Evolutionary conservation across 257 asterid species (phyloP), one percentile per base, ranked within the genome.

Genomic region (Scutellaria minor): DNA sequence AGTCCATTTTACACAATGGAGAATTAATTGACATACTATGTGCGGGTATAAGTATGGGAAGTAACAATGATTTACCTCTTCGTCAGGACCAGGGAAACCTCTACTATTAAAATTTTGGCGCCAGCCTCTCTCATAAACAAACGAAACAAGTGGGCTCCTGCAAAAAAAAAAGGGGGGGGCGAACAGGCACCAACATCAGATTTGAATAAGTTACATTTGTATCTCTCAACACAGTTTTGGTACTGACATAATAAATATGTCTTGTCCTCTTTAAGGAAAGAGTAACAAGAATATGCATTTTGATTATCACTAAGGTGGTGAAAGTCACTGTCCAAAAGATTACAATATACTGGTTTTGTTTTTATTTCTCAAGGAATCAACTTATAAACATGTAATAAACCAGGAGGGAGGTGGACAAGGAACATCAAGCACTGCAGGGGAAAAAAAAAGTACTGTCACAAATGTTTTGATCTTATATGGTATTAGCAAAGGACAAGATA

Each of bases 101-200:
- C 96, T 85, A 51, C 82, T 83, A 75, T 64, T 87, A 81, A 95
- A 95, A 71, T 81, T 86, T 77, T 95, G 99, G 72, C 97, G 98
- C 99, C 99, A 95, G 60, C 98, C 98, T 74, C 99, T 92, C 90
- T 92, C 99, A 65, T 95, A 95, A 72, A 88, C 84, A 77, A 84
- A 95, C 31, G 99, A 95, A 77, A 95, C 93, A 72, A 95, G 70
- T 42, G 99, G 98, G 70, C 98, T 95, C 98, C 99, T 95, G 79
- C 46, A 22, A 70, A 80, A 45, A 70, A 80, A 45, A 63, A 73
- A 4, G 13, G 44, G 40, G 5, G 13, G 44, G 40, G 5, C n/a
- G 50, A 2, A 1, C 50, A 18, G 67, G 44, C 40, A 68, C 13
- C 67, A 78, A 55, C 64, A 71, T 74, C 77, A 82, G 74, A 71